These are phyloP conservation scores for Nothophytophthora sp. DNA, from an alignment of 352 stramenopile species.

Conservation along the genomic window DNA sequence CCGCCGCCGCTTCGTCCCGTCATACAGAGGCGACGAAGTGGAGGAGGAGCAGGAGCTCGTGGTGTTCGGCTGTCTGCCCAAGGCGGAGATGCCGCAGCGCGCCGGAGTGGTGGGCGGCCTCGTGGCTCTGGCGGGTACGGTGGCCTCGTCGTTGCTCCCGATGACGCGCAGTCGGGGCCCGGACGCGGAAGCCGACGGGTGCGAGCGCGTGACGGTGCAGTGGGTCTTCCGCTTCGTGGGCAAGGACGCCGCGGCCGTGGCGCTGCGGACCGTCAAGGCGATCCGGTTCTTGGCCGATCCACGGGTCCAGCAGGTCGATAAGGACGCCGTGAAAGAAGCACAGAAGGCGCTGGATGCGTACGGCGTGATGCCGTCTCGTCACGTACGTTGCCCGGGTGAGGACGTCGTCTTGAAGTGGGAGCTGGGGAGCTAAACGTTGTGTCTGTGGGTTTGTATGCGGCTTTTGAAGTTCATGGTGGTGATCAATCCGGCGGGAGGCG, in stretches of 20 bases:
- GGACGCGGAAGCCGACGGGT: constrained; percentile 13
- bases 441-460: constrained; percentile 5
- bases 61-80: constrained; percentile 33
- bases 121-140: no score
- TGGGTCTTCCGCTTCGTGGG: constrained; percentile 50
- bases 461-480: constrained; percentile 67
- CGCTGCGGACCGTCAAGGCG: constrained; percentile 31
- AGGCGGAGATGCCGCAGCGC: constrained; percentile 9
- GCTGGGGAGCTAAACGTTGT: not conserved
- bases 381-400: constrained; percentile 5
- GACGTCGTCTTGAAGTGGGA: no score
- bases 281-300: constrained; percentile 52
- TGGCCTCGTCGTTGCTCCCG: constrained; percentile 29
- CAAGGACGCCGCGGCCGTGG: constrained; percentile 25
- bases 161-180: constrained; percentile 10
- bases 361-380: constrained; percentile 21
- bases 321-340: no score
- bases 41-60: constrained; percentile 33
- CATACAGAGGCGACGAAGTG: constrained; percentile 16
- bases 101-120: constrained; percentile 18
- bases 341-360: constrained; percentile 44
- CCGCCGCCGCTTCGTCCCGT: constrained; percentile 21
- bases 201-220: constrained; percentile 41
- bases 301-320: constrained; percentile 21
- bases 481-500: constrained; percentile 68